Conservation (phyloP, 2,329 filamentous ascomycete species). For the Fusarium fracticaudum region DNA sequence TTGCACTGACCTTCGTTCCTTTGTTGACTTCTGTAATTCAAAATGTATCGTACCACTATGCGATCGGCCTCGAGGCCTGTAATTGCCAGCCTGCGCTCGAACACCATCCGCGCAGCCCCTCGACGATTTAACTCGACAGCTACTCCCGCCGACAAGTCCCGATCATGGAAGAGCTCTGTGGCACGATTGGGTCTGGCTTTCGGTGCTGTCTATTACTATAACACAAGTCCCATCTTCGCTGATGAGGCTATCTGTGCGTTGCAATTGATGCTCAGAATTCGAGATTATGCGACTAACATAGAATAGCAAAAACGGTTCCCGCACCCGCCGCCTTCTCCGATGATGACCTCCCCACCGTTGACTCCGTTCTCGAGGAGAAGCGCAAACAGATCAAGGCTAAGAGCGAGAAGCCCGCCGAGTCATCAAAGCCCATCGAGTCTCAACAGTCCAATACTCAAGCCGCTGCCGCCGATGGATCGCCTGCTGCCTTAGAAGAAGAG, state of each 20-base stretch:
- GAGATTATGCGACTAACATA: constrained; percentile 10
- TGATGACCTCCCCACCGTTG: constrained; percentile 69
- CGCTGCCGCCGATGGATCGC: constrained; percentile 49
- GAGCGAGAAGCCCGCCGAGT: constrained; percentile 36
- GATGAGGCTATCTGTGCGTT: constrained; percentile 80
- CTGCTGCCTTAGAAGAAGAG: constrained; percentile 76
- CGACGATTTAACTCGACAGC: constrained; percentile 64
- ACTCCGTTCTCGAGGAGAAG: constrained; percentile 73
- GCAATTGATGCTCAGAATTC: neutral
- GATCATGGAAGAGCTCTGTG: constrained; percentile 83
- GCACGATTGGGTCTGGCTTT: constrained; percentile 79
- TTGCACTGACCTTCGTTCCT: constrained; percentile 3
- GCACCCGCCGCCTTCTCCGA: constrained; percentile 65
- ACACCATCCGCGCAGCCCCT: constrained; percentile 51
- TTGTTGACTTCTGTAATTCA: constrained; percentile 2
- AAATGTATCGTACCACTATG: constrained; percentile 64
- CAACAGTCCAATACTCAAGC: constrained; percentile 42
- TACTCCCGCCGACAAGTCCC: constrained; percentile 68
- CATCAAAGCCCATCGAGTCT: constrained; percentile 36
- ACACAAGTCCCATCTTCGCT: constrained; percentile 86
- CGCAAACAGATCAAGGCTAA: constrained; percentile 57
- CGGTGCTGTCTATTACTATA: constrained; percentile 91
- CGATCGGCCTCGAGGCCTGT: constrained; percentile 59
- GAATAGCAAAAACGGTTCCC: constrained; percentile 44
- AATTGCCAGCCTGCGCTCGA: constrained; percentile 53